Evolutionary conservation across 768 basidiomycete genomes (phyloP), one percentile per base, ranked within the genome.

Genomic region (Russula ochroleuca): DNA sequence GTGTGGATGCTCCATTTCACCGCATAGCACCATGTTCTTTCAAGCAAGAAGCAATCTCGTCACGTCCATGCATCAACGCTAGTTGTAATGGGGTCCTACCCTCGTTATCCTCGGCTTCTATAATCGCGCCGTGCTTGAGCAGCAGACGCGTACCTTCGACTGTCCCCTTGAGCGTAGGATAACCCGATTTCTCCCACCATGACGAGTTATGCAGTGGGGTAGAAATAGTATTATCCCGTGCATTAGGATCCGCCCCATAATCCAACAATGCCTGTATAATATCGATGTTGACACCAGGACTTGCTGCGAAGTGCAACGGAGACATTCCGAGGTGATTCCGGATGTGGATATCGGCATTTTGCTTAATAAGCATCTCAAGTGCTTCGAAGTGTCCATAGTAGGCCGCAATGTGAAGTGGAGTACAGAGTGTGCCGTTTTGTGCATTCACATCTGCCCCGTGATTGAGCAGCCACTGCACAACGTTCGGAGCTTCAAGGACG

Each of bases 81-180:
- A 48, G 3, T 38, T 49, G 45, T 9, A 49, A 28, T 49, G 57
- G 47, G 8, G 47, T 59, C 23, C 15, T 49, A 3, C 57, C 57
- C 17, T 38, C 3, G 21, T 47, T 28, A 9, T 49, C 35, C 8
- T 59, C n/a, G 1, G 17, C 47, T 19, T 50, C 48, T 50, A 59
- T 50, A 14, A 40, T 7, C 48, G 23, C 58, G 11, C 58, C 58
- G 50, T 59, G 35, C 47, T 59, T 31, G 6, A 59, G 17, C 19
- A 59, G 19, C 48, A 59, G 11, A 17, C 21, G 47, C 3, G 35
- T 5, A 14, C 17, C 47, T 8, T 37, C 17, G 9, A 19, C 35
- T 19, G 57, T 47, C 19, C n/a, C 38, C 35, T 9, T 21, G 7
- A 2, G 11, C 7, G 3, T 1, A 2, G 0, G 1, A 2, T 0